Evolutionary conservation across 1,284 basidiomycete species (phyloP).

Genomic region (Naganishia albida): DNA sequence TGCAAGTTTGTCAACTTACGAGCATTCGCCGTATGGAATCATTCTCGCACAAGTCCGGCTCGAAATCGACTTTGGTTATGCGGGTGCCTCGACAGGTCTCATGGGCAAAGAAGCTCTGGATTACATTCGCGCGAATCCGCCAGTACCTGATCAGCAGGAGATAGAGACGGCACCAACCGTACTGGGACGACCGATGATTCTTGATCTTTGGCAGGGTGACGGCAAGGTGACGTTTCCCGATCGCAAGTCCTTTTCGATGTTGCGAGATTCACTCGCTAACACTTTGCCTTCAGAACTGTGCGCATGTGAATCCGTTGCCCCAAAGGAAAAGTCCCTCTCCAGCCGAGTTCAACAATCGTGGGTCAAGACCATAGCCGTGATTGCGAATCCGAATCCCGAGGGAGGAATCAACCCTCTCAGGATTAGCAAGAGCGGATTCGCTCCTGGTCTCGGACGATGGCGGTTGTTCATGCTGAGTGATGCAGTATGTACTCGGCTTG

Average conservation of each 20-base stretch:
- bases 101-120: not conserved
- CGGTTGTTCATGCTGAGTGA: conserved; percentile 7
- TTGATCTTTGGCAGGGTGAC: conserved; percentile 4
- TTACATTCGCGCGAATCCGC: conserved; percentile 1
- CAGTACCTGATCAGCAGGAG: not conserved
- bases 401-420: not conserved
- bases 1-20: not conserved
- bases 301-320: not conserved
- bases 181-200: not conserved
- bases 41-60: conserved; percentile 7
- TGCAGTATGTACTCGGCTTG: not conserved
- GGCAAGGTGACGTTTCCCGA: conserved; percentile 3
- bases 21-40: conserved; percentile 5
- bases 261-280: not conserved
- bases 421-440: not conserved
- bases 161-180: not conserved
- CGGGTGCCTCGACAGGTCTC: not conserved
- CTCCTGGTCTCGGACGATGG: conserved; percentile 2
- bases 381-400: not conserved
- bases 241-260: not conserved
- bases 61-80: conserved; percentile 8
- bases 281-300: not conserved
- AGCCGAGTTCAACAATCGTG: conserved; percentile 3
- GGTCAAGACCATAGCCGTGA: not conserved
- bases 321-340: not conserved